Evolutionary conservation across 495 filamentous ascomycete species (phyloP).

Genomic region (Annulohypoxylon moriforme): DNA sequence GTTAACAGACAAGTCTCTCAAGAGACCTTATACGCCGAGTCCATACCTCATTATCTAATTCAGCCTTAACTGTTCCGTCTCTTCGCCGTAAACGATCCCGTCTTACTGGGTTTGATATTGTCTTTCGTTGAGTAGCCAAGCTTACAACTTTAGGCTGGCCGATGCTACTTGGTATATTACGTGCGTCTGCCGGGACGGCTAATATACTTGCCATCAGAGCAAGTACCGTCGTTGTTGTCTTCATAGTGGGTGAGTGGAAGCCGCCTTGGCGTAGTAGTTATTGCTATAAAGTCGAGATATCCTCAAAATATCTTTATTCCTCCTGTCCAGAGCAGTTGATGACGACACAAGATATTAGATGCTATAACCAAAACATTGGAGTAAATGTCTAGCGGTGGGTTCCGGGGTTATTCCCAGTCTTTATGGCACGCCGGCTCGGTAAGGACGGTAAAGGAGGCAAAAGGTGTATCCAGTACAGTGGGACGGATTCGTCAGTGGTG

Average conservation of each 20-base stretch:
- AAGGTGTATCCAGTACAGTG: slow-evolving; percentile 28
- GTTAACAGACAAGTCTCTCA: slow-evolving; percentile 14
- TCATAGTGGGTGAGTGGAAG: slow-evolving; percentile 24
- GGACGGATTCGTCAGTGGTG: slow-evolving; percentile 42
- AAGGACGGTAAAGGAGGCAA: slow-evolving; percentile 21
- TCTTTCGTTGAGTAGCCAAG: slow-evolving; percentile 58
- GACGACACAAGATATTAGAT: slow-evolving; percentile 22
- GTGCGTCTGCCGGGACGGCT: slow-evolving; percentile 37
- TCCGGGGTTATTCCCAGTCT: slow-evolving; percentile 19
- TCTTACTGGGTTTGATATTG: slow-evolving; percentile 52
- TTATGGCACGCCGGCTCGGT: slow-evolving; percentile 21
- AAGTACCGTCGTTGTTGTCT: slow-evolving; percentile 27
- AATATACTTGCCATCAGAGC: slow-evolving; percentile 37
- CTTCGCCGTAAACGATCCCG: slow-evolving; percentile 61
- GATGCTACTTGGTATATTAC: slow-evolving; percentile 42
- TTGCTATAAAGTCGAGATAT: slow-evolving; percentile 3
- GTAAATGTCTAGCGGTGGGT: not conserved
- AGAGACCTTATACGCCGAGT: slow-evolving; percentile 13
- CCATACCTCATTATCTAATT: slow-evolving; percentile 62
- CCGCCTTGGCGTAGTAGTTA: slow-evolving; percentile 1
- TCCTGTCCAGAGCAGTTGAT: slow-evolving; percentile 31
- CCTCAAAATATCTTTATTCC: slow-evolving; percentile 11
- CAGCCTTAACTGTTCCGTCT: slow-evolving; percentile 49
- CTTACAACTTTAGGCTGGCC: slow-evolving; percentile 58
- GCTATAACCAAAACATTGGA: slow-evolving; percentile 35